Percentiles rank a stretch among this genome's conserved stretches.
phyloP scores from a whole-genome alignment of 768 basidiomycete species.

The Lactifluus echinatus region DNA sequence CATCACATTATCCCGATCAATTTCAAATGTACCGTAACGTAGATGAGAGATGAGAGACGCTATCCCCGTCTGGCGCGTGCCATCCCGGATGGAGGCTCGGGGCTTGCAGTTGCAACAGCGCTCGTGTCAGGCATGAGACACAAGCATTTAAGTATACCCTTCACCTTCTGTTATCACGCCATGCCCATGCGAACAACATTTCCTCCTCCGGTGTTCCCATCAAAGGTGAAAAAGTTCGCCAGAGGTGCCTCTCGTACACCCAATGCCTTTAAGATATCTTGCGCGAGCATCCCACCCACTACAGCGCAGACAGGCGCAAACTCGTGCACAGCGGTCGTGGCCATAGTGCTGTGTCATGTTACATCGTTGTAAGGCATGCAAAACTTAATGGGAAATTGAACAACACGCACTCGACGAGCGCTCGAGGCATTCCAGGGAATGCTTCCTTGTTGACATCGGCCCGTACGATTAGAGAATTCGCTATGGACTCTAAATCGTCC shows the following conservation, averaged over 20 bases:
- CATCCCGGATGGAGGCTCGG: too few relatives aligned
- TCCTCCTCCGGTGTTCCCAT: slow-evolving; percentile 71
- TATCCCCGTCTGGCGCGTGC: too few relatives aligned
- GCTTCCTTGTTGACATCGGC: slow-evolving; percentile 68
- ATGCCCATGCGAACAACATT: slow-evolving; percentile 52
- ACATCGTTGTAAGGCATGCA: not conserved
- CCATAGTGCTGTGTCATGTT: slow-evolving; percentile 49
- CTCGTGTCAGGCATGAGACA: not conserved
- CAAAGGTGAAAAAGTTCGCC: slow-evolving; percentile 85
- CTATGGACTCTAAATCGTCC: slow-evolving; percentile 53
- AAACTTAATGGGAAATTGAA: not conserved
- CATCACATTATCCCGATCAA: too few relatives aligned
- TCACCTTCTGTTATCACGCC: slow-evolving; percentile 18
- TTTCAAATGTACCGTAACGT: too few relatives aligned
- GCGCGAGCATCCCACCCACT: slow-evolving; percentile 88
- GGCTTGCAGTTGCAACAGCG: too few relatives aligned
- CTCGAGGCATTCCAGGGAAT: slow-evolving; percentile 45
- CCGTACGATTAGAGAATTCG: slow-evolving; percentile 48
- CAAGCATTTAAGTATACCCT: not conserved
- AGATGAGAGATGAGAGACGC: too few relatives aligned
- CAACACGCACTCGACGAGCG: slow-evolving; percentile 51
- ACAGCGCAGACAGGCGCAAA: slow-evolving; percentile 93
- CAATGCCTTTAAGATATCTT: slow-evolving; percentile 89
- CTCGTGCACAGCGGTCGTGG: slow-evolving; percentile 67
- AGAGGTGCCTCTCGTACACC: slow-evolving; percentile 88